Percentiles rank a stretch among this genome's conserved stretches.
These are phyloP conservation scores for Umbelopsis sp. DNA, from an alignment of 371 early-diverging fungal genomes.

Conservation along the genomic window DNA sequence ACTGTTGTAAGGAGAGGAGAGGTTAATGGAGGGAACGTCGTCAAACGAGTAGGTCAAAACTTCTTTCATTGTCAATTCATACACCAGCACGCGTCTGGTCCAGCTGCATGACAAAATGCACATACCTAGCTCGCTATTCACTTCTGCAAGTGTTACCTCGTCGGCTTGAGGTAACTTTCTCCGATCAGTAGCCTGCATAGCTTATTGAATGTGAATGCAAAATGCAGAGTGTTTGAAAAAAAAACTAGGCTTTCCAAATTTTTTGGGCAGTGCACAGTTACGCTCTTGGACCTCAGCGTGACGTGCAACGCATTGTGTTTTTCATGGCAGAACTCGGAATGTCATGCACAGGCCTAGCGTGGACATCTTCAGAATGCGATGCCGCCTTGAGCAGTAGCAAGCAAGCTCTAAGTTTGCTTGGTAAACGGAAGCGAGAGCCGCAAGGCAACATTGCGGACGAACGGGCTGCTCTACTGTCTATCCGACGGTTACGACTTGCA, in stretches of 20 bases:
- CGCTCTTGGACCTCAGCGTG: background rate
- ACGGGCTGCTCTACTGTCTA: background rate
- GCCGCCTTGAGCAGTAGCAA: background rate
- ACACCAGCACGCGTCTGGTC: background rate
- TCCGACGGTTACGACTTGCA: background rate
- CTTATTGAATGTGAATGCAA: background rate
- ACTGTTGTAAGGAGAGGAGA: background rate
- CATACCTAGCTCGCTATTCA: constrained; percentile 12
- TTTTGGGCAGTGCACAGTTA: background rate
- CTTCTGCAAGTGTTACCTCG: constrained; percentile 8
- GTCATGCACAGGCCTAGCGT: background rate
- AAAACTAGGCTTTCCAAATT: background rate
- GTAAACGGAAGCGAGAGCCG: background rate
- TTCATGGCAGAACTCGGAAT: background rate
- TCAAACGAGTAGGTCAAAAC: background rate
- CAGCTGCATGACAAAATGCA: background rate
- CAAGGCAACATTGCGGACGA: background rate
- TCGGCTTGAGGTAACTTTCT: background rate
- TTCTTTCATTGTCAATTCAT: too few relatives aligned
- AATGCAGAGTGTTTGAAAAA: background rate
- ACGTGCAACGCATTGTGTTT: background rate
- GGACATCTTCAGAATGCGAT: background rate
- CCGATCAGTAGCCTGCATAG: background rate
- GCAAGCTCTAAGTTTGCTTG: background rate
- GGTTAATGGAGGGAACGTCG: background rate